These are phyloP conservation scores for Gamarada debralockiae DNA, from an alignment of 495 filamentous ascomycete species.

Conservation along the genomic window DNA sequence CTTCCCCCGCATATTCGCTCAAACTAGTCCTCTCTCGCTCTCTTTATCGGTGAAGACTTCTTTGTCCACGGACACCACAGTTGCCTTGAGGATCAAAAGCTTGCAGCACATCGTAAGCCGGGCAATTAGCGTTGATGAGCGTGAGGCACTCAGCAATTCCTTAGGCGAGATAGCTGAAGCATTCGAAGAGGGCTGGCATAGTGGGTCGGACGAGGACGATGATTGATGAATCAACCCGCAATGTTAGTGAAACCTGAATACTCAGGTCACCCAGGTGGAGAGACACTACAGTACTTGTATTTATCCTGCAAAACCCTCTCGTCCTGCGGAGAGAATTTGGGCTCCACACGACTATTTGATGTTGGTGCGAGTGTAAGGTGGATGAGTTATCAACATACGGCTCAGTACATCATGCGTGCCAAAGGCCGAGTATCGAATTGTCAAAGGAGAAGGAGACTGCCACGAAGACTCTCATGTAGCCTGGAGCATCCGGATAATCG, in stretches of 20 bases:
- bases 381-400: too few relatives aligned
- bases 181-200: slow-evolving; percentile 88
- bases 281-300: too few relatives aligned
- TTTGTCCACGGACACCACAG: slow-evolving; percentile 70
- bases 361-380: too few relatives aligned
- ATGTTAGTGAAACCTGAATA: not conserved
- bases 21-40: slow-evolving; percentile 28
- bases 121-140: slow-evolving; percentile 66
- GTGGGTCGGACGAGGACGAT: slow-evolving; percentile 77
- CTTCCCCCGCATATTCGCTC: slow-evolving; percentile 66
- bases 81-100: slow-evolving; percentile 61
- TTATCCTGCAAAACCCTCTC: too few relatives aligned
- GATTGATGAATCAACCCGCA: slow-evolving; percentile 41
- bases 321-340: too few relatives aligned
- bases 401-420: too few relatives aligned
- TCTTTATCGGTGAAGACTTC: slow-evolving; percentile 57
- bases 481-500: too few relatives aligned
- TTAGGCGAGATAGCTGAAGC: slow-evolving; percentile 80
- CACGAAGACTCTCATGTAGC: too few relatives aligned
- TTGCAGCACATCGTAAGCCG: slow-evolving; percentile 57
- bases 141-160: slow-evolving; percentile 78
- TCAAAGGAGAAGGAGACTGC: too few relatives aligned
- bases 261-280: not conserved
- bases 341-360: too few relatives aligned
- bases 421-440: too few relatives aligned